Conservation (phyloP, 2,329 filamentous ascomycete genomes). For the Camillea tinctor region DNA sequence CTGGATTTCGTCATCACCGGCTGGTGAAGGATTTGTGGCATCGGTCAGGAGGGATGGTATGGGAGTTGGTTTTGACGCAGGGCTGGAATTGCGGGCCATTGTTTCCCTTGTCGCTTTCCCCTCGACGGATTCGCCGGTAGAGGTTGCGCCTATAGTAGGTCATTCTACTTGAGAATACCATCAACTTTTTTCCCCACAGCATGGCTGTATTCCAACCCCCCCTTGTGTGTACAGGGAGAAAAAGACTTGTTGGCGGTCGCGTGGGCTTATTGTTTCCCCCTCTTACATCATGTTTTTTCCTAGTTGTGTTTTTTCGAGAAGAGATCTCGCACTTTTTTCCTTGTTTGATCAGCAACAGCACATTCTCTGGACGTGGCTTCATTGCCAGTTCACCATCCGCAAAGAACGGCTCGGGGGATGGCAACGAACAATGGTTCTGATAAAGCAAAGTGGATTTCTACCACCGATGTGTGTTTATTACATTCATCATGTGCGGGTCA, state of each 20-base stretch:
- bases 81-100: conserved; percentile 32
- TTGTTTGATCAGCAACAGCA: conserved; percentile 28
- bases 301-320: conserved; percentile 28
- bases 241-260: conserved; percentile 27
- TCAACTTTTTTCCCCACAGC: conserved; percentile 23
- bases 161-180: conserved; percentile 28
- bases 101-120: conserved; percentile 27
- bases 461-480: conserved; percentile 7
- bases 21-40: conserved; percentile 32
- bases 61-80: conserved; percentile 33
- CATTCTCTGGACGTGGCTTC: conserved; percentile 14
- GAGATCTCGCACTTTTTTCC: conserved; percentile 30
- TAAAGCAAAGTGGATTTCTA: conserved; percentile 1
- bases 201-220: conserved; percentile 24
- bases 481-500: conserved; percentile 19
- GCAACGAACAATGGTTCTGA: not conserved
- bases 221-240: conserved; percentile 25
- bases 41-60: conserved; percentile 30
- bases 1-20: conserved; percentile 30
- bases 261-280: conserved; percentile 28
- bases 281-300: conserved; percentile 23
- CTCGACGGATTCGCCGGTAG: conserved; percentile 25
- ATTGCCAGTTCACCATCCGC: conserved; percentile 4
- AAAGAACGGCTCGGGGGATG: not conserved
- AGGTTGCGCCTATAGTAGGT: conserved; percentile 27